A percentile compares a stretch with the other conserved stretches of the same genome.
Conservation (phyloP, 73 alveolate species). For the Stentor coeruleus region DNA sequence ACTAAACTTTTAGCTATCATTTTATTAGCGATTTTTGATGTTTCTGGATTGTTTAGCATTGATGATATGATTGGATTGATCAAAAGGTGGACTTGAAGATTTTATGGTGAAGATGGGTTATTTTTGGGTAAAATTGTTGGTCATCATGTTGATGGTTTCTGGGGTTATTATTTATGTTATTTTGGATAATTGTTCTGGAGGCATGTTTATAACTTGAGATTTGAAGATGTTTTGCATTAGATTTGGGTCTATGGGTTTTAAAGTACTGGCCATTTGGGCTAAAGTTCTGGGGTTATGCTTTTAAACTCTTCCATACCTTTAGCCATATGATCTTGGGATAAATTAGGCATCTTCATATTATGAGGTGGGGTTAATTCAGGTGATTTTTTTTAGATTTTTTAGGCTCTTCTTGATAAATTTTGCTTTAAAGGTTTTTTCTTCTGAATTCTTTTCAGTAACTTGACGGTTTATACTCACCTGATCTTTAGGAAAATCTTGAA, state of each 20-base stretch:
- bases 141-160: conserved; percentile 8
- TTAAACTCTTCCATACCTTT: background rate
- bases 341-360: no score
- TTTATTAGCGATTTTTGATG: background rate
- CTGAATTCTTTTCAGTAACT: no score
- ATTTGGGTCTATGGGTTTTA: background rate
- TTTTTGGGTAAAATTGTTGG: background rate
- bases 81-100: background rate
- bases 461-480: no score
- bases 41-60: conserved; percentile 25
- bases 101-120: background rate
- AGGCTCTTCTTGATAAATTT: background rate
- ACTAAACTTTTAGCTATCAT: background rate
- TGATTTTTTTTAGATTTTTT: no score
- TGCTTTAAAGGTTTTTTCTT: background rate
- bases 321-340: background rate
- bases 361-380: no score
- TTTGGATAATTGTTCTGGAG: background rate
- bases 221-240: background rate
- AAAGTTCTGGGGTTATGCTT: background rate
- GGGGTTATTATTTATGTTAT: background rate
- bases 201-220: background rate
- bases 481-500: background rate
- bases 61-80: background rate
- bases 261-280: background rate